Evolutionary conservation across 169 alveolate species (phyloP).

Genomic region (Eimeria zaria): DNA sequence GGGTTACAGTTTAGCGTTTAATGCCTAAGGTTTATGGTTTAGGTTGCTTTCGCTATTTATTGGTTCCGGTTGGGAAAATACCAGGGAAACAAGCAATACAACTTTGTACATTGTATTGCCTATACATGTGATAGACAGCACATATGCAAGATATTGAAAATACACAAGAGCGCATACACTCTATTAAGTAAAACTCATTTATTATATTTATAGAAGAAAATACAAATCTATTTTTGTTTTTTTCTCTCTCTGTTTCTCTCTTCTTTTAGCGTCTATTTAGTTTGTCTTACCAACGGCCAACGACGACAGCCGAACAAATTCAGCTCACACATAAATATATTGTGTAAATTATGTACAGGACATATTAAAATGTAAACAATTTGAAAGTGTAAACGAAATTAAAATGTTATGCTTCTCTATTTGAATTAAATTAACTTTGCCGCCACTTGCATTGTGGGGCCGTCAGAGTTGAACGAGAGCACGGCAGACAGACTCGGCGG

Average conservation of each 20-base stretch:
- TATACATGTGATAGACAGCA: no score
- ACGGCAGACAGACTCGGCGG: slow-evolving; percentile 24
- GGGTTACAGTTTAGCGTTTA: background rate
- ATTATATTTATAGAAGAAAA: no score
- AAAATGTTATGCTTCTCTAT: background rate
- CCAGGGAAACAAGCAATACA: no score
- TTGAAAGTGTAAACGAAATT: no score
- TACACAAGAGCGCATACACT: no score
- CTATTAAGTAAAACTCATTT: background rate
- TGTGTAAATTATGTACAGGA: background rate
- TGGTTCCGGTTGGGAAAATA: no score
- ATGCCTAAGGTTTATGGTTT: background rate
- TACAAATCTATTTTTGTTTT: background rate
- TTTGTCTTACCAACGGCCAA: background rate
- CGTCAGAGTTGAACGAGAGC: background rate
- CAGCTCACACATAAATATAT: background rate
- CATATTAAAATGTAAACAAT: no score
- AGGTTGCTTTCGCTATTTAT: background rate
- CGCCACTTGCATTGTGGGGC: slow-evolving; percentile 14
- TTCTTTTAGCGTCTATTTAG: background rate
- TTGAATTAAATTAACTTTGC: background rate
- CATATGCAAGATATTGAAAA: no score
- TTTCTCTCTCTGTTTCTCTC: background rate
- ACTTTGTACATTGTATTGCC: no score
- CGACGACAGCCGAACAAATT: background rate